These are phyloP conservation scores for Fusarium sp. DNA, from an alignment of 2,329 filamentous ascomycete species.

Conservation along the genomic window DNA sequence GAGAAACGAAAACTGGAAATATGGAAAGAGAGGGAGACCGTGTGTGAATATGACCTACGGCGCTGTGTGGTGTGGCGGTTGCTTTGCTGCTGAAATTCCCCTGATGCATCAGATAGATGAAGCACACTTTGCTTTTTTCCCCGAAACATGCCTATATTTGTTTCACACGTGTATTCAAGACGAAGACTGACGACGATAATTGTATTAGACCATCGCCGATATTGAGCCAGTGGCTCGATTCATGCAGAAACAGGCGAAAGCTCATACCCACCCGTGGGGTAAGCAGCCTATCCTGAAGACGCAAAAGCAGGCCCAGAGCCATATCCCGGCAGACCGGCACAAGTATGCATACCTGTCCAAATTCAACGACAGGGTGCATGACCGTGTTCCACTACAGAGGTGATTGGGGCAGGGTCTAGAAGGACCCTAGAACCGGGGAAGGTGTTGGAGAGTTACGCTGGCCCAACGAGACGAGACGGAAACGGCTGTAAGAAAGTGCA, in stretches of 20 bases:
- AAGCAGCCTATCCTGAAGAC: slow-evolving; percentile 21
- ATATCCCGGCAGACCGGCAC: slow-evolving; percentile 38
- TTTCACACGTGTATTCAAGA: slow-evolving; percentile 47
- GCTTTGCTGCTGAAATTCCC: slow-evolving; percentile 36
- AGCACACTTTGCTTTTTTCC: slow-evolving; percentile 42
- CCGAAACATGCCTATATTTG: slow-evolving; percentile 23
- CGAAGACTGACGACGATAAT: slow-evolving; percentile 57
- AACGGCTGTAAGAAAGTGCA: slow-evolving; percentile 21
- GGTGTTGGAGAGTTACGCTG: slow-evolving; percentile 9
- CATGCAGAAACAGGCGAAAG: slow-evolving; percentile 4
- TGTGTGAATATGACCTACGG: slow-evolving; percentile 34
- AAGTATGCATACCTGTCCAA: slow-evolving; percentile 15
- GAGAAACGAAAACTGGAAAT: slow-evolving; percentile 9
- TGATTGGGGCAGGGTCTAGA: slow-evolving; percentile 33
- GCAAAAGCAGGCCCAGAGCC: slow-evolving; percentile 20
- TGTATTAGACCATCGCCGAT: slow-evolving; percentile 59
- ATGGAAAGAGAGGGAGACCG: slow-evolving; percentile 23
- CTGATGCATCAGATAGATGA: slow-evolving; percentile 47
- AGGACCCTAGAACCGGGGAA: slow-evolving; percentile 13
- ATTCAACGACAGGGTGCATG: slow-evolving; percentile 21
- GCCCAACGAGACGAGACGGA: slow-evolving; percentile 13
- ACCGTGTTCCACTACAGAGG: slow-evolving; percentile 5
- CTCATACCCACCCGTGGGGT: slow-evolving; percentile 4
- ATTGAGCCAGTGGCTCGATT: slow-evolving; percentile 43
- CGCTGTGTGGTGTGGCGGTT: slow-evolving; percentile 48